These are phyloP conservation scores for Cladorrhinum sp. DNA, from an alignment of 2,329 filamentous ascomycete species.

Conservation along the genomic window DNA sequence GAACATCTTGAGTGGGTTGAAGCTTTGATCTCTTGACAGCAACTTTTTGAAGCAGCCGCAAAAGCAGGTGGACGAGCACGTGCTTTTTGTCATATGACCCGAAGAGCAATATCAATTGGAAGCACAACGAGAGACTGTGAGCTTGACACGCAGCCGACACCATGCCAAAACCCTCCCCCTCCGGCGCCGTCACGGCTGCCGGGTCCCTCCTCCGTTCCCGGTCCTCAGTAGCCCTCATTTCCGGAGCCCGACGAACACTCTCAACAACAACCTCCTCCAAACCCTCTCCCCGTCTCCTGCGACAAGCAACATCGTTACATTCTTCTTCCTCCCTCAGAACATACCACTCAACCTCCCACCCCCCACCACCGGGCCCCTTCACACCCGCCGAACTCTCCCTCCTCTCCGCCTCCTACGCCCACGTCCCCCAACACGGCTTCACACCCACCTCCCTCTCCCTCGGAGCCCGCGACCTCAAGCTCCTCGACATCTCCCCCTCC, in stretches of 20 bases:
- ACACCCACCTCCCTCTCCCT: slow-evolving; percentile 67
- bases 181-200: not conserved
- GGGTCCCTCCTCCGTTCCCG: not conserved
- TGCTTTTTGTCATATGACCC: not conserved
- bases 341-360: slow-evolving; percentile 76
- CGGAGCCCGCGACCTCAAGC: slow-evolving; percentile 80
- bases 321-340: slow-evolving; percentile 12
- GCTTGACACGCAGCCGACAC: too few relatives aligned
- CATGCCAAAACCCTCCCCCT: not conserved
- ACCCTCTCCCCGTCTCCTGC: not conserved
- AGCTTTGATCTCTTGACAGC: not conserved
- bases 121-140: too few relatives aligned
- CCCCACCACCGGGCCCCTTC: slow-evolving; percentile 58
- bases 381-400: slow-evolving; percentile 68
- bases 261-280: slow-evolving; percentile 3
- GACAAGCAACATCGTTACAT: slow-evolving; percentile 7
- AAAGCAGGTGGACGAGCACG: not conserved
- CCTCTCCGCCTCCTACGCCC: slow-evolving; percentile 72
- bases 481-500: slow-evolving; percentile 80
- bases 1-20: not conserved
- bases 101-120: slow-evolving; percentile 3
- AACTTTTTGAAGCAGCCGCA: not conserved
- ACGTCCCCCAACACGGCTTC: slow-evolving; percentile 83
- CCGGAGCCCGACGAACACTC: not conserved
- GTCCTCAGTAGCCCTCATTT: not conserved